Evolutionary conservation across 768 basidiomycete genomes (phyloP).

Genomic region (Pulveroboletus ravenelii): DNA sequence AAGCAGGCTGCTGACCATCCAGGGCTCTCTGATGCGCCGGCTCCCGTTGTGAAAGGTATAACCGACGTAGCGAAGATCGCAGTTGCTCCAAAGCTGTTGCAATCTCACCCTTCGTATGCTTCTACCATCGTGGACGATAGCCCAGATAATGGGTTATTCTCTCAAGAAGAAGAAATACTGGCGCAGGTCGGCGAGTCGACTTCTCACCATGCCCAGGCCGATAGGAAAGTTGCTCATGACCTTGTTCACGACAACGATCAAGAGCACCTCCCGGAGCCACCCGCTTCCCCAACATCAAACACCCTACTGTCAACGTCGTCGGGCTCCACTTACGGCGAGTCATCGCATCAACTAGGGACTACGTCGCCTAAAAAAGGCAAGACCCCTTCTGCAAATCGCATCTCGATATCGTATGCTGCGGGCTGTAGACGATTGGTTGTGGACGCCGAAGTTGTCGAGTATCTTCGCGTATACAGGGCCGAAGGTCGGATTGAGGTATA

Average conservation of each 20-base stretch:
- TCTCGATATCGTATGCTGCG: conserved; percentile 95
- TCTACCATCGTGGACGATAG: conserved; percentile 51
- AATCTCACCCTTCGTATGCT: conserved; percentile 42
- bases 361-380: conserved; percentile 33
- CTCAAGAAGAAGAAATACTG: conserved; percentile 25
- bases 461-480: conserved; percentile 71
- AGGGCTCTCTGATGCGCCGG: conserved; percentile 44
- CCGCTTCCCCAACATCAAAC: conserved; percentile 52
- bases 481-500: conserved; percentile 84
- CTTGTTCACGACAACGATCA: conserved; percentile 20
- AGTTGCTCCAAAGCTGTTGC: conserved; percentile 31
- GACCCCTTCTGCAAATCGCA: conserved; percentile 69
- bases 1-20: conserved; percentile 45
- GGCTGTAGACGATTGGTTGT: conserved; percentile 83
- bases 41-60: conserved; percentile 14
- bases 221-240: conserved; percentile 18
- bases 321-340: conserved; percentile 43
- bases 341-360: conserved; percentile 31
- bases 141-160: conserved; percentile 28
- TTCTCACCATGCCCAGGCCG: conserved; percentile 13
- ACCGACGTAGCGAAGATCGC: conserved; percentile 3
- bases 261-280: conserved; percentile 57
- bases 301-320: conserved; percentile 35
- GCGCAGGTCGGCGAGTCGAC: conserved; percentile 16
- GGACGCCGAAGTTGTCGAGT: conserved; percentile 82